Base-by-base conservation (phyloP, 2,329 filamentous ascomycete species). In the Paecilomyces sp. region DNA sequence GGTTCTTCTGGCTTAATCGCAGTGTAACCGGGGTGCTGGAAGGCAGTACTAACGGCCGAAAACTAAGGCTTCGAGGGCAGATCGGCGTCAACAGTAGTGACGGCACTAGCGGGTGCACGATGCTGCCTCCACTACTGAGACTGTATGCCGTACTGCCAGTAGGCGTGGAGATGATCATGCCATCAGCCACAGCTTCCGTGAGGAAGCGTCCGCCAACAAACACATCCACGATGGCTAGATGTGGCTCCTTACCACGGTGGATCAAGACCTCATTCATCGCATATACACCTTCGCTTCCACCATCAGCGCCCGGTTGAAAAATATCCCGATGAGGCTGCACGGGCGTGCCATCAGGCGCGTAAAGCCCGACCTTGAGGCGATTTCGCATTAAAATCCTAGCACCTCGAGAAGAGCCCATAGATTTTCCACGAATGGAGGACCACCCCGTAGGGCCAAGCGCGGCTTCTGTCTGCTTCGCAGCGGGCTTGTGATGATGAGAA, bases 201-300 rank as follows among this genome's bases (percentile, higher is more conserved):
- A 99, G 80, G 68, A 94, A 95, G 58, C 91, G 87, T 34, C 90
- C 89, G 67, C 92, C 92, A 61, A 97, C 88, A 68, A 87, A 94
- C 52, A 99, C 90, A 69, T 96, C 91, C 65, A 99, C 90, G 65
- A 96, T 88, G 41, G 92, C 91, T 5, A 99, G 83, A 74, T 97
- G 93, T 0, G 94, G 91, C 63, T 93, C 88, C 34, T 89, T 88
- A 50, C 94, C 94, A 24, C 94, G 87, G 74, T 99, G 94, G 36
- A 99, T 88, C 1, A 96, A 88, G 11, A 99, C 88, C 75, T 99
- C 94, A 73, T 99, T 99, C 78, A 97, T 90, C 56, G 94, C 94
- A 67, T 86, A 85, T 2, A 83, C 80, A 61, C 81, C 81, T 50
- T 76, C 67, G 41, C 73, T 64, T 66, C 63, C 66, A 63, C 55